Evolutionary conservation across 352 stramenopile genomes (phyloP).

Genomic region (Pythium oligandrum): DNA sequence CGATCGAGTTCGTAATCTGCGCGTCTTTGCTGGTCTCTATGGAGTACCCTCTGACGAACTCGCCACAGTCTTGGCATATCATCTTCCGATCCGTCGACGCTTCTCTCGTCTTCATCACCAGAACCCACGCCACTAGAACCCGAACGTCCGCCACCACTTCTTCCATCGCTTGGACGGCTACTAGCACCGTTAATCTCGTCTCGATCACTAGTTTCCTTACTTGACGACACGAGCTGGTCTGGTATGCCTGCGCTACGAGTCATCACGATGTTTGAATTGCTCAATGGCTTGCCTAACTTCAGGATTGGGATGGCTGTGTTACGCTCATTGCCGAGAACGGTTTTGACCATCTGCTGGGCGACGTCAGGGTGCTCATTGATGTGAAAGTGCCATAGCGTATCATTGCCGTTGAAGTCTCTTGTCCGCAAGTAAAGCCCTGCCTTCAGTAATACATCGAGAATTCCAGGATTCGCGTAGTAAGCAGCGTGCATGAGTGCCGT

Average conservation of each 20-base stretch:
- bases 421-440: conserved; percentile 31
- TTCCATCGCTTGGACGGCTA: no score
- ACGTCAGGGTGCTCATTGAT: conserved; percentile 39
- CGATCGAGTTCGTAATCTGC: conserved; percentile 23
- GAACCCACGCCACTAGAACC: no score
- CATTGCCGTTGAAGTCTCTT: conserved; percentile 37
- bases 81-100: conserved; percentile 4
- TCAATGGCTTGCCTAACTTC: no score
- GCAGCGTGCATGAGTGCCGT: conserved; percentile 42
- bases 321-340: no score
- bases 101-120: no score
- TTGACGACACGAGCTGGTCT: no score
- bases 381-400: conserved; percentile 38
- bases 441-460: conserved; percentile 36
- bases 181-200: no score
- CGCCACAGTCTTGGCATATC: conserved; percentile 29
- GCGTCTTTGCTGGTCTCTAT: conserved; percentile 20
- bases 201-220: no score
- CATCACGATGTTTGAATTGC: neutral
- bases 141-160: no score
- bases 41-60: conserved; percentile 29
- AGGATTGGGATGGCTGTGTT: no score
- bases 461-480: conserved; percentile 29
- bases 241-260: no score
- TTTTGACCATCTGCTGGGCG: conserved; percentile 24